Evolutionary conservation across 495 filamentous ascomycete genomes (phyloP).

Genomic region (Neurospora africana): DNA sequence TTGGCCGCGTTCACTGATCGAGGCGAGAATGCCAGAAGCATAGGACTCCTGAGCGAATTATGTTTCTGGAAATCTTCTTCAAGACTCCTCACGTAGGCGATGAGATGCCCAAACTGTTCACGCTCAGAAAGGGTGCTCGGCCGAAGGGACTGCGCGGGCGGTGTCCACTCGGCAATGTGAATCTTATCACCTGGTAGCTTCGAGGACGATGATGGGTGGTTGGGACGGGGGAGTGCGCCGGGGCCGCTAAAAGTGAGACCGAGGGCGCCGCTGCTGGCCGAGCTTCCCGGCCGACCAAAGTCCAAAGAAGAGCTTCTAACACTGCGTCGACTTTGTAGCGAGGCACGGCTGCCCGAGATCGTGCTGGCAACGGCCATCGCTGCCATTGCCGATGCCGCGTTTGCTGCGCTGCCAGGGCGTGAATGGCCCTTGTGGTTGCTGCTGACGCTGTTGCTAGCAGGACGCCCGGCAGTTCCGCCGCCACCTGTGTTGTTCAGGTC

Average conservation of each 20-base stretch:
- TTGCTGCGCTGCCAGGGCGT: conserved; percentile 34
- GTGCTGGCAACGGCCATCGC: conserved; percentile 2
- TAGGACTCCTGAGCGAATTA: conserved; percentile 73
- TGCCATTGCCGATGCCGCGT: conserved; percentile 6
- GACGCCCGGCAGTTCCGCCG: conserved; percentile 11
- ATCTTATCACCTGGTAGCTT: conserved; percentile 79
- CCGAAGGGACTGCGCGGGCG: conserved; percentile 82
- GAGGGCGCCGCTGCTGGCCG: conserved; percentile 57
- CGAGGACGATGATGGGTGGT: neutral
- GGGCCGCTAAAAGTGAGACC: conserved; percentile 35
- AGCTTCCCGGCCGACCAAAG: conserved; percentile 30
- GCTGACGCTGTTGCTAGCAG: conserved; percentile 8
- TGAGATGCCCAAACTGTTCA: conserved; percentile 68
- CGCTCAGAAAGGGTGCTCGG: conserved; percentile 64
- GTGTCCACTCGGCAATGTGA: conserved; percentile 83
- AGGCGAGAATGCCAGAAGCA: conserved; percentile 84
- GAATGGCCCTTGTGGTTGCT: conserved; percentile 24
- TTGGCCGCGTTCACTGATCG: conserved; percentile 70
- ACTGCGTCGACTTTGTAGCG: conserved; percentile 33
- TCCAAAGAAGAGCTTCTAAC: conserved; percentile 34
- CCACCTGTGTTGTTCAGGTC: conserved; percentile 41
- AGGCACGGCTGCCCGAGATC: conserved; percentile 15
- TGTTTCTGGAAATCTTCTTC: conserved; percentile 78
- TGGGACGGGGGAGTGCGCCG: conserved; percentile 1
- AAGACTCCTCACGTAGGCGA: conserved; percentile 70